Evolutionary conservation across 805 yeast species (phyloP), one percentile per base, ranked within the genome.

Genomic region (Candida glaebosa): DNA sequence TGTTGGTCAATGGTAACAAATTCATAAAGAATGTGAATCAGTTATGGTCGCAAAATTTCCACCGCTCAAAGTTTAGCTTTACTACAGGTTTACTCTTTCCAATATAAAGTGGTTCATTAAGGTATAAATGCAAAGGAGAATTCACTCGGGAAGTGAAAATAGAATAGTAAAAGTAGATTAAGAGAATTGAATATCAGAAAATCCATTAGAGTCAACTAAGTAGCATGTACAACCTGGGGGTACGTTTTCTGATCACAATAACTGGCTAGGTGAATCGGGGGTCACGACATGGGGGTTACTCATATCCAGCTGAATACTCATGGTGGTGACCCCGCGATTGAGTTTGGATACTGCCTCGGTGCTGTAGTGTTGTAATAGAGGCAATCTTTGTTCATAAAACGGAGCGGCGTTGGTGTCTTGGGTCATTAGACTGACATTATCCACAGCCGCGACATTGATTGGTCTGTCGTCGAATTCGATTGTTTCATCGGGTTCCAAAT

Each of bases 311-410:
- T 32, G 35, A 5, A 32, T 14, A 17, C 35, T 32, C 35, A 32
- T 32, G 18, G 19, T 15, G 18, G 14, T 34, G 32, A n/a, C 22
- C 22, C 14, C 17, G 17, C 38, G 39, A 12, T 32, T 32, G 22
- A 32, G 10, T 36, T 35, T 17, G n/a, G 40, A 40, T 12, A 42
- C 18, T 33, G 48, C 14, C 32, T 52, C 41, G 40, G 45, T 8
- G 34, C 65, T 62, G 18, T 48, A 51, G 40, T 59, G 52, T 20
- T 50, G 46, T 31, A 63, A 47, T 28, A 62, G 49, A 2, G 65
- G 61, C 10, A 62, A 45, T 28, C 56, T 46, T 35, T 60, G 66
- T 1, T 48, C 57, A 34, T 56, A 63, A 26, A 47, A 45, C 18
- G 32, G 14, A 3, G 51, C 41, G 10, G 50, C 60, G 4, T 50